Evolutionary conservation across 192 early-diverging fungal genomes (phyloP), one percentile per base, ranked within the genome.

Genomic region (Chytriomyces sp.): DNA sequence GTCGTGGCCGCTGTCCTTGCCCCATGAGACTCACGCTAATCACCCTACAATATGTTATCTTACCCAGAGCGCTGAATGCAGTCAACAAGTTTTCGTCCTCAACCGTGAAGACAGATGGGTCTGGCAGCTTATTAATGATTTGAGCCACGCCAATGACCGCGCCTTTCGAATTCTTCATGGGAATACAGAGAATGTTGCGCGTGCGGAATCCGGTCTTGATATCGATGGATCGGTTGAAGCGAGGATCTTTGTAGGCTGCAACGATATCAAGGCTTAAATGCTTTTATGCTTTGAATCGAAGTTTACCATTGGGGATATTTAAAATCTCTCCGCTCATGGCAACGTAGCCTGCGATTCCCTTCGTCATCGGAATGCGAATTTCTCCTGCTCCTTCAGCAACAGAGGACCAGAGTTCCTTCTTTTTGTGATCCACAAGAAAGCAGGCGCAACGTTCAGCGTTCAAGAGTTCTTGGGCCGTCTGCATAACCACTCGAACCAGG

Each of bases 81-180:
- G 32, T 54, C 0, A 82, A 36, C 25, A 82, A 65, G n/a, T 57
- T 30, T 67, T 80, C 78, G 59, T 86, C 85, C 14, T 84, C 85
- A 32, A 64, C 54, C 4, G 64, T 66, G 68, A 86, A 86, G 10
- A 64, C 37, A 6, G 69, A 26, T 5, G 31, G 53, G 12, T 76
- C 78, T 30, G 80, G 80, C 34, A 83, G 49, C 60, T 86, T 86
- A 59, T 86, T 86, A 69, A 86, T 84, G 52, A 83, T 64, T 64
- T 84, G 82, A 6, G 75, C 70, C 25, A 84, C 82, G 1, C 85
- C 85, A 52, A 86, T 80, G 31, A 84, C 67, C 17, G 78, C 65
- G 2, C 75, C 68, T 22, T 79, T 58, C 0, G 67, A 38, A 39
- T 70, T 80, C 26, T 57, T 39, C 82, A 86, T 86, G 0, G 85